Conservation (phyloP, 1,284 basidiomycete genomes). For the Malassezia slooffiae region DNA sequence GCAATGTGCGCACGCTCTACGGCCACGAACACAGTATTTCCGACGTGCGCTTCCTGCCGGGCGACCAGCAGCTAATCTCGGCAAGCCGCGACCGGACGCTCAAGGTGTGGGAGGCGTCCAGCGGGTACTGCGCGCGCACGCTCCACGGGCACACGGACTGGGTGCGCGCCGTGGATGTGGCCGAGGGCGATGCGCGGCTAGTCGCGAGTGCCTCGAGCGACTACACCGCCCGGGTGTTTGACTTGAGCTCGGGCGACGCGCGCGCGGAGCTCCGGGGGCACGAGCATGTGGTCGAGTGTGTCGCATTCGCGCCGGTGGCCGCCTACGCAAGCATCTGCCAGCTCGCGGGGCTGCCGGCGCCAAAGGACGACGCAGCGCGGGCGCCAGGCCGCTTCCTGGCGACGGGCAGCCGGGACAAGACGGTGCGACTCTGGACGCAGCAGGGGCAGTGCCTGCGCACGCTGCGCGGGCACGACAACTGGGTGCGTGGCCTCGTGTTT, state of each 20-base stretch:
- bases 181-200: slow-evolving; percentile 59
- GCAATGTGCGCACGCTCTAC: slow-evolving; percentile 71
- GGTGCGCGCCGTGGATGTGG: slow-evolving; percentile 61
- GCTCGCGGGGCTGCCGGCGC: slow-evolving; percentile 55
- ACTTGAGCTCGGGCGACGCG: slow-evolving; percentile 62
- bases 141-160: slow-evolving; percentile 57
- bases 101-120: slow-evolving; percentile 71
- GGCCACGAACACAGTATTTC: slow-evolving; percentile 87
- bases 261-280: slow-evolving; percentile 76
- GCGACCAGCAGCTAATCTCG: slow-evolving; percentile 69
- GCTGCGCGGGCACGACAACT: slow-evolving; percentile 48
- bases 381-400: slow-evolving; percentile 56
- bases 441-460: slow-evolving; percentile 63
- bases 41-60: slow-evolving; percentile 68
- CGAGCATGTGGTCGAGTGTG: slow-evolving; percentile 73
- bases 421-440: slow-evolving; percentile 74
- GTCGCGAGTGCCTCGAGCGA: slow-evolving; percentile 73
- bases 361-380: slow-evolving; percentile 44
- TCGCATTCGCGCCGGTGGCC: slow-evolving; percentile 65
- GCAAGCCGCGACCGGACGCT: slow-evolving; percentile 79
- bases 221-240: slow-evolving; percentile 73
- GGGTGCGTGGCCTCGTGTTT: slow-evolving; percentile 34
- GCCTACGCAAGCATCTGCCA: slow-evolving; percentile 67
- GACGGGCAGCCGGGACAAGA: slow-evolving; percentile 76
- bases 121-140: slow-evolving; percentile 52